Evolutionary conservation across 768 basidiomycete genomes (phyloP).

Genomic region (Collybiopsis luxurians): DNA sequence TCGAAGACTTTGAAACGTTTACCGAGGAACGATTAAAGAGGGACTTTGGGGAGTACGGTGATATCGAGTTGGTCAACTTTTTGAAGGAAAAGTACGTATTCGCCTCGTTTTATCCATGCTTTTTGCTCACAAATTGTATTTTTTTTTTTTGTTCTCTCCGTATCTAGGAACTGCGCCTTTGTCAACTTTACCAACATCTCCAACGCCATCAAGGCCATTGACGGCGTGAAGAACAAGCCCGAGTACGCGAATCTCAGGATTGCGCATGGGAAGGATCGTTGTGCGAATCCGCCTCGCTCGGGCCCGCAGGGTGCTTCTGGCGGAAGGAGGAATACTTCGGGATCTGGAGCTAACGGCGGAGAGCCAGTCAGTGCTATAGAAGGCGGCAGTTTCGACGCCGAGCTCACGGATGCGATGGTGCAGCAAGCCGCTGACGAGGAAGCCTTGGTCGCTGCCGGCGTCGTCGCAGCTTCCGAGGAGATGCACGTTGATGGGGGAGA

Average conservation of each 20-base stretch:
- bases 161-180: conserved; percentile 84
- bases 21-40: conserved; percentile 85
- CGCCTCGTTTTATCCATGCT: conserved; percentile 1
- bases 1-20: conserved; percentile 94
- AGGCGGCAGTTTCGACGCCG: conserved; percentile 16
- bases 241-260: conserved; percentile 90
- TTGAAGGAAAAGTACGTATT: conserved; percentile 83
- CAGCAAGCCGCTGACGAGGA: conserved; percentile 33
- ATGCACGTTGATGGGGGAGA: conserved; percentile 44
- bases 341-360: conserved; percentile 14
- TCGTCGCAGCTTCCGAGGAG: conserved; percentile 29
- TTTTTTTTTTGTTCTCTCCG: no score
- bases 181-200: conserved; percentile 95
- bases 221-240: conserved; percentile 86
- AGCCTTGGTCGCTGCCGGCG: conserved; percentile 29
- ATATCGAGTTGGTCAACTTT: conserved; percentile 96
- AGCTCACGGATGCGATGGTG: conserved; percentile 35
- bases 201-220: conserved; percentile 98
- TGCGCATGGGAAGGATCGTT: conserved; percentile 93
- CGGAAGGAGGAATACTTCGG: conserved; percentile 31
- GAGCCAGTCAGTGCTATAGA: conserved; percentile 8
- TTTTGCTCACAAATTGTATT: no score
- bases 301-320: conserved; percentile 70
- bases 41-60: conserved; percentile 95
- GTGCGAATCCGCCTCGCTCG: conserved; percentile 87